Percentiles rank a stretch among this genome's conserved stretches.
phyloP scores from a whole-genome alignment of 2,329 filamentous ascomycete genomes.

The Trichoderma cornu-damae region DNA sequence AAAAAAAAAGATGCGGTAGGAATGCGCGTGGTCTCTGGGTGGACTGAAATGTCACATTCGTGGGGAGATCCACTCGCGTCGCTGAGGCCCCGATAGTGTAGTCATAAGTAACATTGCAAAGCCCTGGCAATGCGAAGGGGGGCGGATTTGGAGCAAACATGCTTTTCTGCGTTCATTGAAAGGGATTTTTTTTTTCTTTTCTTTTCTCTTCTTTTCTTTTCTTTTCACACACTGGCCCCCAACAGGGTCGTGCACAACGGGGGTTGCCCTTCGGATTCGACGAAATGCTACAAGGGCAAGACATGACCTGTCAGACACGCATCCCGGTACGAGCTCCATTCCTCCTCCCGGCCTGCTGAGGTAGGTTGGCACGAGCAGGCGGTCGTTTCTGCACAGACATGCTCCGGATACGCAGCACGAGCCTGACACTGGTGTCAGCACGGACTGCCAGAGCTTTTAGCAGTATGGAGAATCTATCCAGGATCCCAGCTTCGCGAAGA shows the following conservation, averaged over 20 bases:
- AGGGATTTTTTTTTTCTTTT: not conserved
- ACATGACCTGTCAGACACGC: slow-evolving; percentile 16
- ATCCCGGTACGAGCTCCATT: slow-evolving; percentile 9
- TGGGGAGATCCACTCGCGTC: slow-evolving; percentile 10
- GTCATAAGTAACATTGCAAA: not conserved
- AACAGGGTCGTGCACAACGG: not conserved
- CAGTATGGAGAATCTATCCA: slow-evolving; percentile 9
- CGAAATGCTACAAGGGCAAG: not conserved
- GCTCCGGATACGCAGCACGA: slow-evolving; percentile 6
- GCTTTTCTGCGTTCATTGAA: not conserved
- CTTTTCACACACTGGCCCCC: no score
- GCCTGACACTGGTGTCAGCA: not conserved
- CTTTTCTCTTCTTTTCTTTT: no score
- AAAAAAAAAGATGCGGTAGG: not conserved
- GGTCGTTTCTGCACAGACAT: slow-evolving; percentile 7
- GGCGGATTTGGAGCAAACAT: not conserved
- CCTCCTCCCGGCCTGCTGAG: slow-evolving; percentile 7
- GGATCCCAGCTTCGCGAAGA: not conserved
- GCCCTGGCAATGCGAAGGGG: slow-evolving; percentile 8
- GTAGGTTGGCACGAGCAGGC: no score
- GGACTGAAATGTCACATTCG: slow-evolving; percentile 13
- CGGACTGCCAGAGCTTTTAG: not conserved
- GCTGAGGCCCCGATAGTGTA: not conserved
- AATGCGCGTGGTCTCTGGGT: slow-evolving; percentile 6
- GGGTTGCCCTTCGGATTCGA: slow-evolving; percentile 4